Evolutionary conservation across 352 stramenopile species (phyloP).

Genomic region (Pythium aphanidermatum): DNA sequence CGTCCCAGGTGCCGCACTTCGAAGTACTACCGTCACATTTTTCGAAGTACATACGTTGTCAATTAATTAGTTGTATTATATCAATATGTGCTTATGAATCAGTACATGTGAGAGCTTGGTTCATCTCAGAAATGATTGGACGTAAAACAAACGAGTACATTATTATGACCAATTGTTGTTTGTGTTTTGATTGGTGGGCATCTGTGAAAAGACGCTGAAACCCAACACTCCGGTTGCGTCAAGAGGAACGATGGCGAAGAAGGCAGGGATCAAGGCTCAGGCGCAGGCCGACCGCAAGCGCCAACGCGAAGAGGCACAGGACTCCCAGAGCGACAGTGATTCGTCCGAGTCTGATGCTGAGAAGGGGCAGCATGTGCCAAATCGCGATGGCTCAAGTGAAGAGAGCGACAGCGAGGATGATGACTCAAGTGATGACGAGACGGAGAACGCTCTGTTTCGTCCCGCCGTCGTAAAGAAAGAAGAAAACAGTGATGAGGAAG

Average conservation of each 20-base stretch:
- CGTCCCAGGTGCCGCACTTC: too few species aligned
- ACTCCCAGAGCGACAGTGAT: slow-evolving; percentile 14
- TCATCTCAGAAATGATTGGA: too few species aligned
- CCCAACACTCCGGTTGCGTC: background rate
- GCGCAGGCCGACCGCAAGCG: slow-evolving; percentile 26
- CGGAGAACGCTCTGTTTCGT: slow-evolving; percentile 74
- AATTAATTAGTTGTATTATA: too few species aligned
- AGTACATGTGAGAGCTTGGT: too few species aligned
- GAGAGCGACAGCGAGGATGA: slow-evolving; percentile 1
- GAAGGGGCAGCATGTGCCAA: slow-evolving; percentile 1
- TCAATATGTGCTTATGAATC: too few species aligned
- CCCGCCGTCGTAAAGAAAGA: slow-evolving; percentile 18
- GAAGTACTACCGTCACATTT: too few species aligned
- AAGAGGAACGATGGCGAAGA: slow-evolving; percentile 13
- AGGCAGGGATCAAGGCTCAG: slow-evolving; percentile 8
- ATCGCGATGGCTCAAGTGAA: background rate
- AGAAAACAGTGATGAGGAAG: slow-evolving; percentile 28
- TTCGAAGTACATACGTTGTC: too few species aligned
- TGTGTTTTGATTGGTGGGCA: slow-evolving; percentile 18
- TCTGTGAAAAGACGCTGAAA: slow-evolving; percentile 13
- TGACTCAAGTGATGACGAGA: slow-evolving; percentile 36
- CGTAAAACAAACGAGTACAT: too few species aligned
- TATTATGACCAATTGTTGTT: too few species aligned
- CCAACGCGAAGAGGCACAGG: slow-evolving; percentile 22
- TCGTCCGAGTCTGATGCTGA: slow-evolving; percentile 5